Evolutionary conservation across 768 basidiomycete species (phyloP).

Genomic region (Albatrellus ellisii): DNA sequence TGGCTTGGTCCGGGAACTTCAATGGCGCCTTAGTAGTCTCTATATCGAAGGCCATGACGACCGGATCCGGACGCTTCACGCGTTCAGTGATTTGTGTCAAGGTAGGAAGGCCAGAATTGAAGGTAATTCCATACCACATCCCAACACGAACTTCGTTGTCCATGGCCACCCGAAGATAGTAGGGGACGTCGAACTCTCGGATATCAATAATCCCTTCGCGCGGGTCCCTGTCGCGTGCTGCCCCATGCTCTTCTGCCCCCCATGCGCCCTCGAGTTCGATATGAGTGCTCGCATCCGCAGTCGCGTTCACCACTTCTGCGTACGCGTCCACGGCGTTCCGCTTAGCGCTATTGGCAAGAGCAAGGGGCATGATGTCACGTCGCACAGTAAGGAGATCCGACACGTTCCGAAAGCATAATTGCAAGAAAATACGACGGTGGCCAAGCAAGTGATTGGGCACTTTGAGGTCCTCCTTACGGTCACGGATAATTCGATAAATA

Average conservation of each 20-base stretch:
- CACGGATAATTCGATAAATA: conserved; percentile 63
- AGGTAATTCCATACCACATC: conserved; percentile 90
- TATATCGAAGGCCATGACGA: conserved; percentile 98
- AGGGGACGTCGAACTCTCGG: conserved; percentile 93
- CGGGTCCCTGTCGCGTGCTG: conserved; percentile 60
- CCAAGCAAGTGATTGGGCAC: conserved; percentile 95
- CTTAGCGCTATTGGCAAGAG: conserved; percentile 82
- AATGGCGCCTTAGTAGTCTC: conserved; percentile 99
- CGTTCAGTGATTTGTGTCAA: conserved; percentile 65
- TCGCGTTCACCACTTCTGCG: conserved; percentile 82
- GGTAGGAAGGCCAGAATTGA: conserved; percentile 65
- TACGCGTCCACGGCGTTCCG: conserved; percentile 94
- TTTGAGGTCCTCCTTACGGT: conserved; percentile 87
- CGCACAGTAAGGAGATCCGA: conserved; percentile 80
- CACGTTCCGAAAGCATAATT: conserved; percentile 87
- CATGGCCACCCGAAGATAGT: conserved; percentile 97
- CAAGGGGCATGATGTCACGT: conserved; percentile 82
- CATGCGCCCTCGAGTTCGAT: conserved; percentile 60
- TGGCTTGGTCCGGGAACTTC: conserved; percentile 92
- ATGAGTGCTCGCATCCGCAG: conserved; percentile 35
- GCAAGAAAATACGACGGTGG: conserved; percentile 80
- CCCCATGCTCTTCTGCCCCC: conserved; percentile 29
- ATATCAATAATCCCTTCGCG: conserved; percentile 87
- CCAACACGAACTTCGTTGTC: conserved; percentile 97
- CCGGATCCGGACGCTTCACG: conserved; percentile 97